Evolutionary conservation across 192 early-diverging fungal genomes (phyloP), one percentile per base, ranked within the genome.

Genomic region (Dimargaris cristalligena): DNA sequence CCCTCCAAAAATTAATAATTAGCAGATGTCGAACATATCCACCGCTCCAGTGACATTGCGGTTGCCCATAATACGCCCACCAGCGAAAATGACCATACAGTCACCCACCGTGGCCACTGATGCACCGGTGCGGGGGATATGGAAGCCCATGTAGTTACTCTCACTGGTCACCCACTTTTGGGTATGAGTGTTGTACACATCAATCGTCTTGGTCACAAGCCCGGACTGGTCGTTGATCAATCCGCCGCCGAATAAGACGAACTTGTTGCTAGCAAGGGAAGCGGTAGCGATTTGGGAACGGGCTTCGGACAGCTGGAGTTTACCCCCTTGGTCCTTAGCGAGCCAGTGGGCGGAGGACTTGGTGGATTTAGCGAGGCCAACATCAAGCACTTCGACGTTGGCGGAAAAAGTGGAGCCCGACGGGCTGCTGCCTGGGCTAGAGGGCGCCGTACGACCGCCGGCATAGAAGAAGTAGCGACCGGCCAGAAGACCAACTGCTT

Each of bases 21-120:
- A 52, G 22, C 55, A 57, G 18, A 57, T 57, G 34, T 57, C 55
- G 23, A 57, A 57, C 18, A 57, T 57, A 38, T 57, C 55, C 4
- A 57, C 55, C 4, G 55, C 33, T 9, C 34, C 55, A 35, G 55
- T 57, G 16, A 34, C 55, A 34, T 57, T 57, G 4, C 16, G n/a
- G 0, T 14, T n/a, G 22, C 35, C 35, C 55, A 57, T 57, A 26
- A 57, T 57, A 16, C 32, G 38, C 30, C 55, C 55, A n/a, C 55
- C 55, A n/a, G 55, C 55, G 22, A 57, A 35, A 3, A 57, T 34
- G 9, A 35, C 55, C 33, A 25, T 34, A n/a, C 55, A 57, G 33
- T 35, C 55, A 35, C 32, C 32, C n/a, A 57, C 55, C 10, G 38
- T 34, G 22, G 28, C 34, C 6, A 34, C 55, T 4, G 55, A 31